phyloP scores from a whole-genome alignment of 108 stramenopile species.

The Heterococcus sp. region DNA sequence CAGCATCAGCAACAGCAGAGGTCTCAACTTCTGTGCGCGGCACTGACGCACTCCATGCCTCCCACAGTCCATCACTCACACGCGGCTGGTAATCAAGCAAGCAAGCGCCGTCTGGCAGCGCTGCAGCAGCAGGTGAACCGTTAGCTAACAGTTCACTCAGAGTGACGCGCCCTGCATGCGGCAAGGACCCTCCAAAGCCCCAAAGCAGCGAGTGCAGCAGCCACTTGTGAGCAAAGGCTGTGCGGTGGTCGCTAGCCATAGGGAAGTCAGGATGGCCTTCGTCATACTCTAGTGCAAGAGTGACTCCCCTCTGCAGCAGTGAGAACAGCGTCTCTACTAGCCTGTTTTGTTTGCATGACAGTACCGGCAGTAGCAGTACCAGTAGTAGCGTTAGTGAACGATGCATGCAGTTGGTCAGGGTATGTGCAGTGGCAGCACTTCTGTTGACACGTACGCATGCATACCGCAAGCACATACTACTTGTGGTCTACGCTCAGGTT shows the following conservation, averaged over 20 bases:
- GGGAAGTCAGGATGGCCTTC: slow-evolving; percentile 94
- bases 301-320: slow-evolving; percentile 81
- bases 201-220: slow-evolving; percentile 83
- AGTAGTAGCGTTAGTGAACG: too few relatives aligned
- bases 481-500: too few relatives aligned
- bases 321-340: slow-evolving; percentile 78
- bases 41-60: slow-evolving; percentile 85
- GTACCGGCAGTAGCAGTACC: too few relatives aligned
- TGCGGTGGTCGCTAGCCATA: slow-evolving; percentile 86
- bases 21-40: slow-evolving; percentile 91
- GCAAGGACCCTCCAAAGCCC: slow-evolving; percentile 85
- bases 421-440: too few relatives aligned
- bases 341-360: too few relatives aligned
- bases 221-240: slow-evolving; percentile 85
- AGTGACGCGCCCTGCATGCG: slow-evolving; percentile 70
- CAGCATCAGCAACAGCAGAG: slow-evolving; percentile 77
- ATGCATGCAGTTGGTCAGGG: too few relatives aligned
- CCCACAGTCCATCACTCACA: slow-evolving; percentile 87
- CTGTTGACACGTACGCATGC: too few relatives aligned
- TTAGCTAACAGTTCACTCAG: slow-evolving; percentile 8
- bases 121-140: slow-evolving; percentile 5
- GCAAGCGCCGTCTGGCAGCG: slow-evolving; percentile 52
- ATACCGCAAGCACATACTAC: too few relatives aligned
- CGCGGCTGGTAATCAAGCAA: slow-evolving; percentile 64
- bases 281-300: slow-evolving; percentile 78